Conservation (phyloP, 108 stramenopile genomes). For the Cyclostephanos tholiformis region DNA sequence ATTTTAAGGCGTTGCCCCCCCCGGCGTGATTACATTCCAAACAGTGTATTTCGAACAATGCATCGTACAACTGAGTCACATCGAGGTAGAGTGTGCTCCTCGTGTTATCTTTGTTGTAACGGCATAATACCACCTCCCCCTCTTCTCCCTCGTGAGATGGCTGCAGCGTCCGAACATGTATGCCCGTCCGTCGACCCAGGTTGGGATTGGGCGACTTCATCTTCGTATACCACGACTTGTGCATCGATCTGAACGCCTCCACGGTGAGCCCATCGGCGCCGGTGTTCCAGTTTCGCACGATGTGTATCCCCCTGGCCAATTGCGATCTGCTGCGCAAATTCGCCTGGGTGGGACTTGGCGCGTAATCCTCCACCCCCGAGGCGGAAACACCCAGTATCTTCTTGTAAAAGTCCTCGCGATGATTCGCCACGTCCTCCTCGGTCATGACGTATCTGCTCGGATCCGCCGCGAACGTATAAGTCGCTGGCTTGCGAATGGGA, state of each 20-base stretch:
- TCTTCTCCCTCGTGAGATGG: neutral
- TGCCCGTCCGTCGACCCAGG: constrained; percentile 31
- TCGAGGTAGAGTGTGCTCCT: constrained; percentile 34
- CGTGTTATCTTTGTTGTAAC: constrained; percentile 20
- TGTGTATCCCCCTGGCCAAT: constrained; percentile 22
- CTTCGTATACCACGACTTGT: constrained; percentile 39
- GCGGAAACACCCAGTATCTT: constrained; percentile 9
- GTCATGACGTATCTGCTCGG: constrained; percentile 2
- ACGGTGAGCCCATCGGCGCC: constrained; percentile 29
- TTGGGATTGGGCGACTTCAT: constrained; percentile 22
- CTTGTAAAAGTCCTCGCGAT: constrained; percentile 27
- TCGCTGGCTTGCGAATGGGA: constrained; percentile 24
- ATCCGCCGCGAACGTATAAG: constrained; percentile 2
- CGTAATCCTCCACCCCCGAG: constrained; percentile 15
- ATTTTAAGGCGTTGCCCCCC: constrained; percentile 17
- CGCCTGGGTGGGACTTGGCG: constrained; percentile 9
- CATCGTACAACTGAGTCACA: constrained; percentile 29
- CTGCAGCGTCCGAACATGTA: constrained; percentile 25
- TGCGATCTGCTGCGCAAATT: constrained; percentile 26
- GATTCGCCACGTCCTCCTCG: constrained; percentile 1
- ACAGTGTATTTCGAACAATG: constrained; percentile 34
- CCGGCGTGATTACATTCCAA: constrained; percentile 14
- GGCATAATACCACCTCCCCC: constrained; percentile 23
- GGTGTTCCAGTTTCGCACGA: constrained; percentile 29
- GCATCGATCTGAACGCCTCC: constrained; percentile 21